Evolutionary conservation across 140 eudicot genomes (phyloP).

Genomic region (Ambrosia hybrid): DNA sequence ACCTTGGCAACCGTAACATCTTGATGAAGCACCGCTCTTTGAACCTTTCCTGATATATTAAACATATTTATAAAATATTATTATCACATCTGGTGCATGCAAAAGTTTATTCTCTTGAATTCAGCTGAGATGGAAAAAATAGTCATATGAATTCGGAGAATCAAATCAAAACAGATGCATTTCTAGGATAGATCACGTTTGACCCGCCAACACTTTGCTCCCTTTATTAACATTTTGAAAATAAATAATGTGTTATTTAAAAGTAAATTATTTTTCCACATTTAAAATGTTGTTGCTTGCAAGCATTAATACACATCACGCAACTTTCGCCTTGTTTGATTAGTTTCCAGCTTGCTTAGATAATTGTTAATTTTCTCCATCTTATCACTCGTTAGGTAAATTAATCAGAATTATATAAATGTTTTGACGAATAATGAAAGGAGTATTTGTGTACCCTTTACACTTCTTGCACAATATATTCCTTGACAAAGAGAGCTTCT

Average conservation of each 20-base stretch:
- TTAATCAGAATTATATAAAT: background rate
- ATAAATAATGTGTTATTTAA: background rate
- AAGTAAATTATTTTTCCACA: background rate
- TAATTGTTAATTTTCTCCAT: background rate
- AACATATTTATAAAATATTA: background rate
- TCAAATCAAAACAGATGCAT: background rate
- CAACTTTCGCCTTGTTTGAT: background rate
- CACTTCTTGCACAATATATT: constrained; percentile 73
- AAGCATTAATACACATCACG: background rate
- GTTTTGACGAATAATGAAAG: background rate
- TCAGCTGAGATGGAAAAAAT: background rate
- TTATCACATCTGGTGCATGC: background rate
- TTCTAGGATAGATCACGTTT: background rate
- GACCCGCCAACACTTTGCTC: no score
- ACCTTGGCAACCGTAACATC: constrained; percentile 82
- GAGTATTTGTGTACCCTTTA: constrained; percentile 55
- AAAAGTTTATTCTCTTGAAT: background rate
- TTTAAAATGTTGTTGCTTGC: background rate
- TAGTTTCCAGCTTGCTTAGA: background rate
- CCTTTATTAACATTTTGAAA: background rate
- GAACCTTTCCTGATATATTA: constrained; percentile 67
- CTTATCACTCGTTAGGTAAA: background rate
- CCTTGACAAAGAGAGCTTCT: constrained; percentile 70
- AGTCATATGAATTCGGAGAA: background rate
- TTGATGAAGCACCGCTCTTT: constrained; percentile 58